phyloP scores from a whole-genome alignment of 768 basidiomycete genomes.

The Trametes gibbosa region DNA sequence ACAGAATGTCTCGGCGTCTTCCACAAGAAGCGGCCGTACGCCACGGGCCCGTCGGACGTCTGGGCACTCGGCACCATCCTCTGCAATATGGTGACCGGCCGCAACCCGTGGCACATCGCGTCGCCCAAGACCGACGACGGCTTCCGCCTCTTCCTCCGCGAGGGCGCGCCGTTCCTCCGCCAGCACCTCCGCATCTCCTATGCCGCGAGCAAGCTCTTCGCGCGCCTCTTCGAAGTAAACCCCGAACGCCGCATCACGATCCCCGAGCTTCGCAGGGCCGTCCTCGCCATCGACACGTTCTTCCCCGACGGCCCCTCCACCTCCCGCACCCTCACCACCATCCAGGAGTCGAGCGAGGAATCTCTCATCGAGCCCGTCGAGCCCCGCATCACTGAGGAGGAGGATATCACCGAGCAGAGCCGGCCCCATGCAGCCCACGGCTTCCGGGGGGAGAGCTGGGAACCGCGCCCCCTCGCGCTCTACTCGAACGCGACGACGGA shows the following conservation, averaged over 20 bases:
- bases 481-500: slow-evolving; percentile 1
- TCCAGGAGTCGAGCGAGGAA: neutral
- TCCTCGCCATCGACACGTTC: slow-evolving; percentile 59
- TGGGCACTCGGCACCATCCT: slow-evolving; percentile 97
- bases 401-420: slow-evolving; percentile 8
- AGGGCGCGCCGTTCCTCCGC: slow-evolving; percentile 71
- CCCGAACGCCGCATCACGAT: slow-evolving; percentile 32
- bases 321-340: neutral
- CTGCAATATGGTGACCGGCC: slow-evolving; percentile 90
- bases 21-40: slow-evolving; percentile 62
- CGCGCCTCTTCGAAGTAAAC: slow-evolving; percentile 30
- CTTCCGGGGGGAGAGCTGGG: slow-evolving; percentile 7
- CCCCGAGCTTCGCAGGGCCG: slow-evolving; percentile 49
- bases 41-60: slow-evolving; percentile 83
- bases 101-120: slow-evolving; percentile 95
- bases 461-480: slow-evolving; percentile 2
- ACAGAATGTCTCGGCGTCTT: slow-evolving; percentile 84
- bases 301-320: slow-evolving; percentile 34
- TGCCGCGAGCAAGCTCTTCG: slow-evolving; percentile 29
- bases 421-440: neutral
- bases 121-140: slow-evolving; percentile 69
- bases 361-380: neutral
- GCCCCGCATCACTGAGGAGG: neutral
- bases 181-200: slow-evolving; percentile 31
- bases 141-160: slow-evolving; percentile 77